A percentile compares a stretch with the other conserved stretches of the same genome.
These are phyloP conservation scores for Monosporascus ibericus DNA, from an alignment of 2,329 filamentous ascomycete genomes.

Conservation along the genomic window DNA sequence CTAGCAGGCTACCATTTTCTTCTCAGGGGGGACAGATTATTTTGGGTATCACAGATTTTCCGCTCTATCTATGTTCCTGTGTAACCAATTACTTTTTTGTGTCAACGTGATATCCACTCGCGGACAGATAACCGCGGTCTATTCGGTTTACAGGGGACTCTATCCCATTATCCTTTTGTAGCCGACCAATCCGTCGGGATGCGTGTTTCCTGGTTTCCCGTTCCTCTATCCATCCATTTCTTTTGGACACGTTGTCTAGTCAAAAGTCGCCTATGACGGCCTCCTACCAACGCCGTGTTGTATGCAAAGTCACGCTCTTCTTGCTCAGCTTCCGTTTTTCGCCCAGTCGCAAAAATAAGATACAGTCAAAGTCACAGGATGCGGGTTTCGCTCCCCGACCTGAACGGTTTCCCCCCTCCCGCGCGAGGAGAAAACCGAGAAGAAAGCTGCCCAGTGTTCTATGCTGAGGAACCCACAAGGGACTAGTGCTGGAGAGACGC, in stretches of 20 bases:
- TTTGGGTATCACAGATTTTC: background rate
- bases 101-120: background rate
- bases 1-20: too few species aligned
- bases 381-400: background rate
- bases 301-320: background rate
- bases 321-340: background rate
- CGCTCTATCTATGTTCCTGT: background rate
- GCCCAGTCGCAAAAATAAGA: background rate
- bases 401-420: background rate
- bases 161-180: background rate
- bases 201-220: background rate
- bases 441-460: background rate
- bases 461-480: background rate
- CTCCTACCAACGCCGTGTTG: background rate
- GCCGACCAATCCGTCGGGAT: background rate
- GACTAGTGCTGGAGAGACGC: background rate
- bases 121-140: background rate
- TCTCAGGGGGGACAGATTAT: background rate
- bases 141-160: background rate
- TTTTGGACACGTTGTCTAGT: background rate
- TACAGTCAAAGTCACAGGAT: background rate
- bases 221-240: background rate
- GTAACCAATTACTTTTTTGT: background rate
- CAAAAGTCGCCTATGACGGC: background rate
- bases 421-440: background rate